Conservation (phyloP, 495 filamentous ascomycete genomes). For the Podospora australis region DNA sequence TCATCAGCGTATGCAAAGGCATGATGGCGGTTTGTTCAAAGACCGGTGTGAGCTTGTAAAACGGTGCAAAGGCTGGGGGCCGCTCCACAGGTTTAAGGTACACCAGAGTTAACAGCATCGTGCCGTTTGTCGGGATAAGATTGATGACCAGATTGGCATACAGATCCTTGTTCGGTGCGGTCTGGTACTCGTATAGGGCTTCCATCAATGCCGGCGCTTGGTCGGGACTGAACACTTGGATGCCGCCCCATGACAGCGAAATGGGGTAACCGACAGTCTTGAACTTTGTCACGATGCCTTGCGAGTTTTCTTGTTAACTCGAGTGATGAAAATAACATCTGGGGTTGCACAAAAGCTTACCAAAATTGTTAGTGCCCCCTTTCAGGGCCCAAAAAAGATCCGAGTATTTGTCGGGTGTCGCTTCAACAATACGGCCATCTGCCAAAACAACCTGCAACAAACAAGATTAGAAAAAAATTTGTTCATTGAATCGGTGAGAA, state of each 20-base stretch:
- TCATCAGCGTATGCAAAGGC: background rate
- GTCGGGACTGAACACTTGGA: background rate
- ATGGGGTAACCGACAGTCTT: background rate
- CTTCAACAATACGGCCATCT: background rate
- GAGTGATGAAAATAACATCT: too few species aligned
- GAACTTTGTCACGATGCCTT: background rate
- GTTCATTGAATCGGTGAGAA: too few species aligned
- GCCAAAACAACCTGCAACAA: background rate
- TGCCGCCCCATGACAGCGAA: background rate
- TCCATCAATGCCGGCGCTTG: background rate
- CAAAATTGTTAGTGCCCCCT: background rate
- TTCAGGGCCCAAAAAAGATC: background rate
- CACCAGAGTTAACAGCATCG: background rate
- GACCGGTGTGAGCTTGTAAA: background rate
- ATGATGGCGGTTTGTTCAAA: background rate
- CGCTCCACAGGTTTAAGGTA: background rate
- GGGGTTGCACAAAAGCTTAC: too few species aligned
- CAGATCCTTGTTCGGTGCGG: background rate
- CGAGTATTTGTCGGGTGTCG: background rate
- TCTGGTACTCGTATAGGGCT: background rate
- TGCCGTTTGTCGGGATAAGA: background rate
- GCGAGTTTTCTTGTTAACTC: background rate
- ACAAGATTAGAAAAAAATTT: too few species aligned
- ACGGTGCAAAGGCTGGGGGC: background rate
- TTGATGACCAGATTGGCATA: background rate